These are phyloP conservation scores for Aureobasidium mangrovei DNA, from an alignment of 2,329 filamentous ascomycete species.

Conservation along the genomic window DNA sequence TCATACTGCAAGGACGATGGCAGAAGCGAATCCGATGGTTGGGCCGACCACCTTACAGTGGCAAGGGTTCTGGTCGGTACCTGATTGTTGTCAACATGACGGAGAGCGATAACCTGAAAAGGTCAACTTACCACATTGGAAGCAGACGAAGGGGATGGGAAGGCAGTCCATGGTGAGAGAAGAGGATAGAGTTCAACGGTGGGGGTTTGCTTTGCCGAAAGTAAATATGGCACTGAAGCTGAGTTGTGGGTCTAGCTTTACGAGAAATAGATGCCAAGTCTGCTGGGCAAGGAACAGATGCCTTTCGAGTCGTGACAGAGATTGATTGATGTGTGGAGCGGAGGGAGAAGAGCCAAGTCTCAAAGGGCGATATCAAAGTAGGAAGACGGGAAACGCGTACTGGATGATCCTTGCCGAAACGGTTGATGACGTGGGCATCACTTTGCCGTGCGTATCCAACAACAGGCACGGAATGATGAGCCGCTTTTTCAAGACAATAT, in stretches of 20 bases:
- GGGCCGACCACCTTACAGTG: slow-evolving; percentile 32
- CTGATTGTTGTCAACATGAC: neutral
- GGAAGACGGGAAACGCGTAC: neutral
- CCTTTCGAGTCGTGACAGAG: neutral
- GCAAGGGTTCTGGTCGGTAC: slow-evolving; percentile 29
- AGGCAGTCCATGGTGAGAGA: slow-evolving; percentile 18
- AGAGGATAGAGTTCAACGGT: neutral
- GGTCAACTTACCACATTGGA: slow-evolving; percentile 28
- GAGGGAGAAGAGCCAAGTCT: neutral
- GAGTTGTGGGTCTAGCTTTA: too few relatives aligned
- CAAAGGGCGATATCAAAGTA: neutral
- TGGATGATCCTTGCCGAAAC: neutral
- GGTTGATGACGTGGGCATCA: neutral
- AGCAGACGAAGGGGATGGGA: slow-evolving; percentile 27
- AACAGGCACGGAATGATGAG: slow-evolving; percentile 2
- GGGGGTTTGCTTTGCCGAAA: neutral
- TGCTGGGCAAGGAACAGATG: neutral
- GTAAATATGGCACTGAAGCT: neutral
- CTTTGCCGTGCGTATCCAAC: neutral
- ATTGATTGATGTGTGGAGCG: neutral
- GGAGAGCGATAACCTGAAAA: too few relatives aligned
- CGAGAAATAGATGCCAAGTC: too few relatives aligned
- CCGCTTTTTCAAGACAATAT: slow-evolving; percentile 8
- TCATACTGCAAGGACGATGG: slow-evolving; percentile 25
- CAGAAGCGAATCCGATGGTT: slow-evolving; percentile 29